Conservation (phyloP, 805 yeast genomes). For the Metschnikowia anglica region DNA sequence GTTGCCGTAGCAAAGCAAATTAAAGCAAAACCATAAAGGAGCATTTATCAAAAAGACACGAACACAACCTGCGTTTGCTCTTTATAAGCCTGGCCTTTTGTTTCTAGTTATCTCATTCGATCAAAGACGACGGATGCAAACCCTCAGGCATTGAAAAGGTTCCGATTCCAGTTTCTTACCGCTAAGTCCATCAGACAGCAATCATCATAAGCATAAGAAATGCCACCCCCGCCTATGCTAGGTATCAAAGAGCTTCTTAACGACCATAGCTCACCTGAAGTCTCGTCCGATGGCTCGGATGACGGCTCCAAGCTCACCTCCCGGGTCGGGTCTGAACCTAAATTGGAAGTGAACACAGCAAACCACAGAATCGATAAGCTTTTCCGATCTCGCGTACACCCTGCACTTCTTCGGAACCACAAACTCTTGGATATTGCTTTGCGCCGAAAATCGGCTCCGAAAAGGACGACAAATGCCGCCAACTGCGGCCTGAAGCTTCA, state of each 20-base stretch:
- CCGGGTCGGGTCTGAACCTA: slow-evolving; percentile 10
- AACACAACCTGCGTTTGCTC: too few relatives aligned
- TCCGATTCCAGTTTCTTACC: too few relatives aligned
- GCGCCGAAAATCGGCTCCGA: slow-evolving; percentile 30
- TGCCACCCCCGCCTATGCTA: slow-evolving; percentile 17
- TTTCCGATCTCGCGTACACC: slow-evolving; percentile 19
- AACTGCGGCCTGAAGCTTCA: slow-evolving; percentile 31
- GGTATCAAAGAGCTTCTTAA: slow-evolving; percentile 23
- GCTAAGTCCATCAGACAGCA: neutral
- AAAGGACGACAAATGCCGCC: slow-evolving; percentile 16
- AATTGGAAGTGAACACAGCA: slow-evolving; percentile 12
- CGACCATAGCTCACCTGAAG: slow-evolving; percentile 9
- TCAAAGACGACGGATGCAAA: too few relatives aligned
- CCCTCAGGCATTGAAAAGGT: too few relatives aligned
- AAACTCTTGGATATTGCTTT: slow-evolving; percentile 33
- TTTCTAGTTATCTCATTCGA: too few relatives aligned
- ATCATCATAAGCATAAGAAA: neutral
- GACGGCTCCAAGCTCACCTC: slow-evolving; percentile 8
- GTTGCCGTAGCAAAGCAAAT: neutral
- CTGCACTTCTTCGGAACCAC: slow-evolving; percentile 16
- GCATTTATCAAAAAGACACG: too few relatives aligned
- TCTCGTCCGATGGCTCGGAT: slow-evolving; percentile 8
- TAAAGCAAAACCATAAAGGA: neutral
- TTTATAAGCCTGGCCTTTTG: too few relatives aligned
- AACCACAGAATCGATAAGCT: slow-evolving; percentile 12